Evolutionary conservation across 2,329 filamentous ascomycete species (phyloP), one percentile per base, ranked within the genome.

Genomic region (Pseudocercospora eumusae): DNA sequence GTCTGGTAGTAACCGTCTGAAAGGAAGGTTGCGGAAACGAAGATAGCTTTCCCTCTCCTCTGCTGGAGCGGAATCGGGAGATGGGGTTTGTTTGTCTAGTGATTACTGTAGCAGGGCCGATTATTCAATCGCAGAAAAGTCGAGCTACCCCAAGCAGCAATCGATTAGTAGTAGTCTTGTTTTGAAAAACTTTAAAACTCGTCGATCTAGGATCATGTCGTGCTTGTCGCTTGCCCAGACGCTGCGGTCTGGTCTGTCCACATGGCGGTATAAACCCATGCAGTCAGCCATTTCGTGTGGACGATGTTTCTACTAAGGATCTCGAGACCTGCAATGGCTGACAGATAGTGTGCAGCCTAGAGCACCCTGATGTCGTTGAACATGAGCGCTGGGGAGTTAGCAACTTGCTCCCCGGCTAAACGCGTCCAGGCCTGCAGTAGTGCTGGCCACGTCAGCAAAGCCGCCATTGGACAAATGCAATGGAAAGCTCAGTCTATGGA

Each of bases 291-390:
- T 52, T 28, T 52, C 47, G 21, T 31, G 23, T 52, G 47, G 47
- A 28, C 23, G 25, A 18, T 52, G 47, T 52, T 52, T 52, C 47
- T 52, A 28, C 21, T 27, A 25, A 52, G 47, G 47, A 52, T 52
- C 23, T 23, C 21, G 21, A 23, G 21, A 52, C 21, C 47, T 25
- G 47, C 47, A 25, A 40, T 18, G 20, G 25, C 15, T 25, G 21
- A 52, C 47, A 13, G 47, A 52, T 52, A 28, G 47, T 52, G 47
- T 31, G 47, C 25, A 52, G 18, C 25, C 25, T 52, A 52, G 47
- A 52, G 47, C 47, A 52, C 11, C 23, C 47, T 52, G 47, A 52
- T 52, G 47, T 52, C 47, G 47, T 31, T 52, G 23, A 52, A 52
- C 47, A 31, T 52, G 21, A 52, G 25, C 44, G 44, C 21, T 47